Evolutionary conservation across 73 alveolate genomes (phyloP), one percentile per base, ranked within the genome.

Genomic region (Symbiodinium pilosum): DNA sequence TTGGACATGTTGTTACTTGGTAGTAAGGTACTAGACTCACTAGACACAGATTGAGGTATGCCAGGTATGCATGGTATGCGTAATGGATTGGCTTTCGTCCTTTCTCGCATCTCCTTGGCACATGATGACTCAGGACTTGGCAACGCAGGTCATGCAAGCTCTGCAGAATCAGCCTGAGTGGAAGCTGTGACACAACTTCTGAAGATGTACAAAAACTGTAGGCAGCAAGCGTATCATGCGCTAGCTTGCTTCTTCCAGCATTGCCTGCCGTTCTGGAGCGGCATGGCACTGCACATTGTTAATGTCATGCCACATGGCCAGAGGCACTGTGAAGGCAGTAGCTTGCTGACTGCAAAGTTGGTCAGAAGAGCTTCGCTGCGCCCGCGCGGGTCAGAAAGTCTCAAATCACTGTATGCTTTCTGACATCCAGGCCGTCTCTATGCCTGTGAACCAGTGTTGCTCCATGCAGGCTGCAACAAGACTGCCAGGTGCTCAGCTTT

Each of bases 91-190:
- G 38, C 16, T 1, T 43, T 4, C 39, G 38, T 20, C 24, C 52
- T 86, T 8, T 39, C 28, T 39, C 38, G 11, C 51, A 43, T 0
- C 38, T 1, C 42, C 9, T 56, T 26, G 81, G 0, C 81, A 64
- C 34, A n/a, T n/a, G 75, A 7, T 38, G 41, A 4, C 86, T 52
- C 36, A 89, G 95, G 95, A 89, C 30, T 89, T 89, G 43, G 87
- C 95, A 24, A 89, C 95, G n/a, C 95, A 89, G 47, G 95, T 89
- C 87, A 89, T 89, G 75, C 95, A 89, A 68, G 95, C 95, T 26
- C 24, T 89, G 95, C 95, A 89, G 47, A 89, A 89, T 44, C 95
- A 89, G 52, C 95, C 95, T 26, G 95, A 89, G 51, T 89, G 95
- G 95, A 81, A 89, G 21, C n/a, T 56, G 52, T 89, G 95, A 89